Conservation (phyloP, 345 rosid genomes). For the Syzygium aromaticum region DNA sequence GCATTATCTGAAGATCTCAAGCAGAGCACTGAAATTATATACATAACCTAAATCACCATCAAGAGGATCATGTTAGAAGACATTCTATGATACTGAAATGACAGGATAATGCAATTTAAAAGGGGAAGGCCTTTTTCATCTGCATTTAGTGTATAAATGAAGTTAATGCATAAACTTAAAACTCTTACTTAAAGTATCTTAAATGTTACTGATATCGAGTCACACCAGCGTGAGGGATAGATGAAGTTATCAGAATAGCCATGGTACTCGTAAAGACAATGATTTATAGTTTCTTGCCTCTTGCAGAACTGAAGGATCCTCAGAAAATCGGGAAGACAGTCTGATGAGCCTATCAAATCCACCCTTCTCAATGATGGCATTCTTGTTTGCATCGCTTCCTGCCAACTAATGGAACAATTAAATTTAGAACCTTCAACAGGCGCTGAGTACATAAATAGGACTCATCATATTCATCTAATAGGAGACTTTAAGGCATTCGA, state of each 20-base stretch:
- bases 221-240: not conserved
- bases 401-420: conserved; percentile 50
- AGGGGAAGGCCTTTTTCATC: not conserved
- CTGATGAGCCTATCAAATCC: conserved; percentile 64
- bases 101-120: not conserved
- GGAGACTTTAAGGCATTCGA: not conserved
- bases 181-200: not conserved
- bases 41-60: conserved; percentile 50
- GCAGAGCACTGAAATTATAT: conserved; percentile 59
- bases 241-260: not conserved
- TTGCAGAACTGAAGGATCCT: conserved; percentile 74
- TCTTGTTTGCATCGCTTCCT: conserved; percentile 90
- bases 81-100: not conserved
- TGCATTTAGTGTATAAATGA: not conserved
- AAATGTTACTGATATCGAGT: not conserved
- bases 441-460: not conserved
- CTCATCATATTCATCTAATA: not conserved
- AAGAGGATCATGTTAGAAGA: not conserved
- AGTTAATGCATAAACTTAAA: not conserved
- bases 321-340: conserved; percentile 64
- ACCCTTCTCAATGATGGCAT: conserved; percentile 59
- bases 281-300: conserved; percentile 40
- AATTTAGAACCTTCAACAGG: conserved; percentile 4
- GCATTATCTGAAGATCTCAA: conserved; percentile 87
- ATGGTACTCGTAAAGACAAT: not conserved